Base-by-base conservation (phyloP, 345 rosid species). In the Bruguiera sexangula region DNA sequence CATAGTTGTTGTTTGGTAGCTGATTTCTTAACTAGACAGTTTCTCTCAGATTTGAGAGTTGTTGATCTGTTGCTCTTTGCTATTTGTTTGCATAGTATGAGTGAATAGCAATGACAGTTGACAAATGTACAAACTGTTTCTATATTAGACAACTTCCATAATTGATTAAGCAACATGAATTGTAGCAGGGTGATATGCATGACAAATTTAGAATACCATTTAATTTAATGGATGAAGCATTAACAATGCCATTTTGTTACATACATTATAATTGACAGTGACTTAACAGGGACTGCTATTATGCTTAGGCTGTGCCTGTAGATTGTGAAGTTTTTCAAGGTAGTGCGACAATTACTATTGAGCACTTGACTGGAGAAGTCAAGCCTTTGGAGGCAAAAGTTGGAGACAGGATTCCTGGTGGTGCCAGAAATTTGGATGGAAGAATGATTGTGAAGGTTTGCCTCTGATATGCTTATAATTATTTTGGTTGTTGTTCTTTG, bases 401-500 rank as follows among this genome's bases (percentile, higher is more conserved):
- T 74, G 98, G 97, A 67, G 97, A 89, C 79, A 83, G 86, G 77
- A 80, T 94, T 70, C 97, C 97, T 51, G 92, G 98, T 67, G 98
- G 98, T 75, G 97, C 98, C 21, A 88, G 97, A 77, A 94, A 91
- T 82, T 80, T 89, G 85, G 97, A 94, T 81, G 99, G 98, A 53
- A 87, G 97, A 85, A 94, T 94, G 78, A 87, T 94, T 63, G 86
- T 94, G 50, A 91, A 91, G 93, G 98, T 94, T 71, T 75, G 73
- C 71, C 54, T 6, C 54, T 50, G 3, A 50, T 75, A 57, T 75
- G 60, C 53, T 22, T 68, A 37, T 29, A 29, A 58, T 56, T 66
- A 31, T 37, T 57, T 53, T 61, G 62, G 66, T 61, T 57, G 24
- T 27, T 62, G 54, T 3, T 63, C 16, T 50, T 36, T 58, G 59